Base-by-base conservation (phyloP, 345 rosid genomes). In the Trapa bicornis region DNA sequence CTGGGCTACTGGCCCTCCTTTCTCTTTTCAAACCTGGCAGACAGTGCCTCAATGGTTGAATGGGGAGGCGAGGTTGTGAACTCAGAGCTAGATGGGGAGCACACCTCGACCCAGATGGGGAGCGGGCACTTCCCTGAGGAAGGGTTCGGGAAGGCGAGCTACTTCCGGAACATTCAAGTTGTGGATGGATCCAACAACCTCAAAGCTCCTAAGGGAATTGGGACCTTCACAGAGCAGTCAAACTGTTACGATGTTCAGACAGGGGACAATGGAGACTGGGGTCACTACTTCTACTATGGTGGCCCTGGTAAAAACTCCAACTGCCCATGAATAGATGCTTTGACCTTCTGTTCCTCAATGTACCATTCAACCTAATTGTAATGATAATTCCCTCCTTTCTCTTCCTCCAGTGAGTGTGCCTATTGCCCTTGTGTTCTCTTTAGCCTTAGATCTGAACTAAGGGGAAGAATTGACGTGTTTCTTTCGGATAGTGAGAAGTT, bases 11-110 rank as follows among this genome's bases (percentile, higher is more conserved):
- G 96, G 97, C 97, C 99, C 1, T 87, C 99, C 1, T 90, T 91
- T 80, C 82, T 94, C 48, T 94, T 94, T 86, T 90, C 97, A 1
- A 89, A 91, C 87, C 73, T 94, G 32, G 88, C 95, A 0, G 92
- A 91, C 63, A 86, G 95, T 53, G 97, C 97, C 64, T 87, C 96
- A 5, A 94, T 89, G 99, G 86, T 94, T 2, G 99, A 94, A 68
- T 89, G 96, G 97, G 99, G 99, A 80, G 97, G 97, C 50, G 97
- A 94, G 78, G 97, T 89, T 0, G 99, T 94, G 74, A 91, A 94
- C 77, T 87, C 97, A 11, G 87, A 87, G 41, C 78, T 95, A 6
- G 88, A 83, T 47, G 99, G 96, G 10, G 82, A 78, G 10, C 97
- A 94, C 80, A 94, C 96, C 64, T 80, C 88, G 35, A 94, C 99